Conservation (phyloP, 352 stramenopile species). For the Globisporangium middletonii region DNA sequence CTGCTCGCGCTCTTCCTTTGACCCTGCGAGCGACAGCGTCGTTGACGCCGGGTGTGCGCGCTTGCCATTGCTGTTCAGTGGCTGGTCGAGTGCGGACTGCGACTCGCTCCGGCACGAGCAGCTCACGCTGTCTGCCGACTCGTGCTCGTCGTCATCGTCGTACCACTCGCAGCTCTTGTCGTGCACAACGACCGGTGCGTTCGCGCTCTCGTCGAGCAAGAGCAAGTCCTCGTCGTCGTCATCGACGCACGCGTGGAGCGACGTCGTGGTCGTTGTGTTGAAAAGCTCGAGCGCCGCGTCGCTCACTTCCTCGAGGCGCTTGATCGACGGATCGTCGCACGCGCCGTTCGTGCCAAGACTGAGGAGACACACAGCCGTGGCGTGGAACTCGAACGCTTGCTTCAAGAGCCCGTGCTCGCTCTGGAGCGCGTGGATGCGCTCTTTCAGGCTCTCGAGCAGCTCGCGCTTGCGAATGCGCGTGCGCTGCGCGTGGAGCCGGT, state of each 20-base stretch:
- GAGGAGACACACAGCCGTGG: conserved; percentile 58
- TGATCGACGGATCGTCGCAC: conserved; percentile 32
- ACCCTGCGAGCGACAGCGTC: conserved; percentile 27
- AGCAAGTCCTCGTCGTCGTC: conserved; percentile 24
- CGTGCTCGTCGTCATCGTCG: conserved; percentile 18
- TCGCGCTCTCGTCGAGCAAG: conserved; percentile 6
- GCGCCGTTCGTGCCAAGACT: conserved; percentile 27
- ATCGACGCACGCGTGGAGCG: conserved; percentile 19
- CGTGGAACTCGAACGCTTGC: conserved; percentile 73
- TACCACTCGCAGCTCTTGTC: conserved; percentile 40
- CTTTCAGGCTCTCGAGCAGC: conserved; percentile 67
- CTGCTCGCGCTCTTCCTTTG: conserved; percentile 67
- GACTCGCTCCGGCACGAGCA: conserved; percentile 15
- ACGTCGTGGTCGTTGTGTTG: conserved; percentile 33
- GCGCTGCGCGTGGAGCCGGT: conserved; percentile 68
- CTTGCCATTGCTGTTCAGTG: conserved; percentile 32
- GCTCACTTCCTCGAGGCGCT: conserved; percentile 46
- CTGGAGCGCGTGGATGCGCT: conserved; percentile 55
- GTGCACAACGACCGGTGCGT: conserved; percentile 13
- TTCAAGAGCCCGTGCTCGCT: conserved; percentile 58
- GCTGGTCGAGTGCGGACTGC: conserved; percentile 9
- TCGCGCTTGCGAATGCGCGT: conserved; percentile 74
- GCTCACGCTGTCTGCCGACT: background rate
- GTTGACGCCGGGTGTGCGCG: conserved; percentile 21
- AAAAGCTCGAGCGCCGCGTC: conserved; percentile 32